Conservation (phyloP, 2,329 filamentous ascomycete genomes). For the Xylariaceae sp. region DNA sequence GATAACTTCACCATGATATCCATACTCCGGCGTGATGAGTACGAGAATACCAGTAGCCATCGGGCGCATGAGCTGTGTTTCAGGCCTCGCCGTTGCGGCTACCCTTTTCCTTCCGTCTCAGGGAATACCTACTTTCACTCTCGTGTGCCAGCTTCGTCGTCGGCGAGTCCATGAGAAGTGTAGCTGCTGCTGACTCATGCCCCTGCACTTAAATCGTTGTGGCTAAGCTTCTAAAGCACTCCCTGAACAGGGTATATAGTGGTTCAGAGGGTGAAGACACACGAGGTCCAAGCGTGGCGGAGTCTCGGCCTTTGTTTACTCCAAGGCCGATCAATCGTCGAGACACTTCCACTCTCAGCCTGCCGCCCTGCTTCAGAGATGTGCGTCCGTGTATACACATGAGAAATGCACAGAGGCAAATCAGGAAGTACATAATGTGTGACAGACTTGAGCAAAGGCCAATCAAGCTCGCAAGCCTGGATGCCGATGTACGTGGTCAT, state of each 20-base stretch:
- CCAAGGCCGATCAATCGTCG: background rate
- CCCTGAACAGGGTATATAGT: background rate
- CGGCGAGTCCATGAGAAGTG: background rate
- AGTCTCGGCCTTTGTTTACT: background rate
- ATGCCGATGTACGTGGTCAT: background rate
- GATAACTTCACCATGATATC: background rate
- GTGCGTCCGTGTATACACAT: background rate
- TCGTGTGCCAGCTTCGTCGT: background rate
- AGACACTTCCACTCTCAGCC: conserved; percentile 2
- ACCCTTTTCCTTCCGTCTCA: background rate
- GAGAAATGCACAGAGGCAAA: background rate
- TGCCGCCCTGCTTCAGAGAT: conserved; percentile 1
- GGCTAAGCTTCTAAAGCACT: background rate
- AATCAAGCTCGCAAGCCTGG: conserved; percentile 1
- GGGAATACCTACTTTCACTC: background rate
- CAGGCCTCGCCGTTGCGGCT: background rate
- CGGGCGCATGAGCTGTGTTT: background rate
- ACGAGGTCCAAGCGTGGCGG: background rate
- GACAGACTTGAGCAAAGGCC: background rate
- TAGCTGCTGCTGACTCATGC: background rate
- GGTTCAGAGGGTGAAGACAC: background rate
- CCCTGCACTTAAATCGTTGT: background rate
- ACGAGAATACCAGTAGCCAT: background rate
- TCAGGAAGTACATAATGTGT: background rate
- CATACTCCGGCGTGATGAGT: background rate